Percentiles rank a stretch among this genome's conserved stretches.
Evolutionary conservation across 257 asterid genomes (phyloP).

Genomic region (Solanum chiquidenum): DNA sequence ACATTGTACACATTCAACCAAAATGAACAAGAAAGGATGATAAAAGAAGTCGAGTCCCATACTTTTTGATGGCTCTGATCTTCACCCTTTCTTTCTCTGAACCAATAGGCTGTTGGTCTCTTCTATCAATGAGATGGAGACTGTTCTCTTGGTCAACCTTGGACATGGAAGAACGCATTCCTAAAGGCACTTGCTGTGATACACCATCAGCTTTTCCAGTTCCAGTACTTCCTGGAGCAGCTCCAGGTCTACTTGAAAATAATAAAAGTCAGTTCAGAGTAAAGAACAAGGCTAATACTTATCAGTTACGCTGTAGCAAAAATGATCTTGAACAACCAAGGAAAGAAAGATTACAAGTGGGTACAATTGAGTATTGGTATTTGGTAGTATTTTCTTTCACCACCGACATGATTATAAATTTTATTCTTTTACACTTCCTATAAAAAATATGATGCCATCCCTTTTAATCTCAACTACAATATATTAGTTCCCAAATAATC

Average conservation of each 20-base stretch:
- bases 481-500: not conserved
- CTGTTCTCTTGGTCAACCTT: slow-evolving; percentile 61
- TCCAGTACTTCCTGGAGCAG: slow-evolving; percentile 47
- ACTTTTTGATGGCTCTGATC: slow-evolving; percentile 66
- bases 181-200: slow-evolving; percentile 44
- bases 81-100: slow-evolving; percentile 63
- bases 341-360: not conserved
- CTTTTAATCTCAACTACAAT: not conserved
- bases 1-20: not conserved
- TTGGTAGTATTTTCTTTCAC: not conserved
- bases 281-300: not conserved
- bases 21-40: not conserved
- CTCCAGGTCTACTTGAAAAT: slow-evolving; percentile 38
- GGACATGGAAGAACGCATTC: slow-evolving; percentile 55
- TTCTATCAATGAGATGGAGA: slow-evolving; percentile 60
- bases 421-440: not conserved
- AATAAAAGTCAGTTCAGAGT: not conserved
- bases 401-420: not conserved
- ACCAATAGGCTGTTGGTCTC: slow-evolving; percentile 50
- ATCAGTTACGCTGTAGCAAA: not conserved
- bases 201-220: slow-evolving; percentile 44
- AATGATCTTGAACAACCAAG: not conserved
- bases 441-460: not conserved
- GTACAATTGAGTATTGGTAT: not conserved
- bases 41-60: slow-evolving; percentile 6